Evolutionary conservation across 139 green algal genomes (phyloP).

Genomic region (Micractinium sp.): DNA sequence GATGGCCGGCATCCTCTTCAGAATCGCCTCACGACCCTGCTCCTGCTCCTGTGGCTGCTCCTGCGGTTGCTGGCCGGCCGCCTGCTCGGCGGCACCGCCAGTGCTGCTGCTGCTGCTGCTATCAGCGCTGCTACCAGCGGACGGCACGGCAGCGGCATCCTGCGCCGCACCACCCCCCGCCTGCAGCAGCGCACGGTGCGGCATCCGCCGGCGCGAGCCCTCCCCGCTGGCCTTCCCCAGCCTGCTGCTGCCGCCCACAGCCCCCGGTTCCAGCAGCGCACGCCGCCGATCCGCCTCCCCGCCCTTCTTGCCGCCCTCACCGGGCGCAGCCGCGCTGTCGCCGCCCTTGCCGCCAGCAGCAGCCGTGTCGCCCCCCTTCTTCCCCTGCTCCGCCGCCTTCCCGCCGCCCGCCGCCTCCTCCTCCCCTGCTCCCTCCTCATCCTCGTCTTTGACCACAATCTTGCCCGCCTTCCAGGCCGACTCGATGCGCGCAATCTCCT

Average conservation of each 20-base stretch:
- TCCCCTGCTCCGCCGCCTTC: background rate
- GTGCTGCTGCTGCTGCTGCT: background rate
- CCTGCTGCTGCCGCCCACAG: background rate
- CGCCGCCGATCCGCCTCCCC: background rate
- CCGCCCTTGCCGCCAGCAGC: background rate
- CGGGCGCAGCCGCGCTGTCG: too few species aligned
- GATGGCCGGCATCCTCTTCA: background rate
- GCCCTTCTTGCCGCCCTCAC: background rate
- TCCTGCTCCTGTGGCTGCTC: conserved; percentile 1
- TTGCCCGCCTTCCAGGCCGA: conserved; percentile 14
- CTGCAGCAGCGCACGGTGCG: conserved; percentile 2
- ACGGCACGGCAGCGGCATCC: background rate
- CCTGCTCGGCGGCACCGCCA: background rate
- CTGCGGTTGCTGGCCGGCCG: background rate
- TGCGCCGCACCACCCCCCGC: background rate
- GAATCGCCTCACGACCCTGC: background rate
- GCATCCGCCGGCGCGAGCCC: background rate
- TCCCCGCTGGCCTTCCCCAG: background rate
- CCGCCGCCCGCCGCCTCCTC: too few species aligned
- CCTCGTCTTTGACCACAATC: conserved; percentile 2
- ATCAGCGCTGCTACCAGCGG: too few species aligned
- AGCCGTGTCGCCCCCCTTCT: background rate
- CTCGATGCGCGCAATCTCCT: conserved; percentile 21
- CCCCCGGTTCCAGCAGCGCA: background rate
- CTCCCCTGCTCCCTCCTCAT: background rate